Conservation (phyloP, 2,329 filamentous ascomycete genomes). For the Dactylella cylindrospora region DNA sequence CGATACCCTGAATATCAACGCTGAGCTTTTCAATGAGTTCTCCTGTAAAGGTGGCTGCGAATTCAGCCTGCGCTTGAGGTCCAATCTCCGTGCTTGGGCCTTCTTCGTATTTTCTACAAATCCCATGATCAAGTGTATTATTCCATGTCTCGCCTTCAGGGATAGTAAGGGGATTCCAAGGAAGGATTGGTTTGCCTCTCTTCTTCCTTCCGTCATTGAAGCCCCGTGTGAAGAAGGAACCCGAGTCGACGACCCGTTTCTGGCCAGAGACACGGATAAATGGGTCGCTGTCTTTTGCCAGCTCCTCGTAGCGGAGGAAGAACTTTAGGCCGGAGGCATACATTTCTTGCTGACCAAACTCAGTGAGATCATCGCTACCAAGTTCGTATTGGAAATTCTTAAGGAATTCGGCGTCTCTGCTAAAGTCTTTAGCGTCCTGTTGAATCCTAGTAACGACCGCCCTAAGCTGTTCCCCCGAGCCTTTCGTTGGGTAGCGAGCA, state of each 20-base stretch:
- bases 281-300: slow-evolving; percentile 62
- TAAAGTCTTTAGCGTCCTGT: slow-evolving; percentile 58
- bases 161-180: slow-evolving; percentile 59
- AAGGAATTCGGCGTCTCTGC: slow-evolving; percentile 68
- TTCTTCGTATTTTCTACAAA: slow-evolving; percentile 70
- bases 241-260: slow-evolving; percentile 72
- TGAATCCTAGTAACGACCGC: slow-evolving; percentile 53
- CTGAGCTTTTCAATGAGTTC: slow-evolving; percentile 71
- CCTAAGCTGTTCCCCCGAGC: slow-evolving; percentile 68
- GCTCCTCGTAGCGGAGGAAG: slow-evolving; percentile 68
- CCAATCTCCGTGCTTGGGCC: slow-evolving; percentile 59
- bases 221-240: slow-evolving; percentile 72
- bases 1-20: slow-evolving; percentile 65
- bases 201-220: slow-evolving; percentile 62
- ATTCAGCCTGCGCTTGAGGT: slow-evolving; percentile 59
- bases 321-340: slow-evolving; percentile 74
- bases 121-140: slow-evolving; percentile 76
- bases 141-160: slow-evolving; percentile 68
- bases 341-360: slow-evolving; percentile 69
- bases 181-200: slow-evolving; percentile 53
- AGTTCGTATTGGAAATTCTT: slow-evolving; percentile 70
- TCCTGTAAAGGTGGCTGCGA: slow-evolving; percentile 65
- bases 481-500: slow-evolving; percentile 73
- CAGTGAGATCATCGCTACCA: slow-evolving; percentile 68
- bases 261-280: slow-evolving; percentile 74